Evolutionary conservation across 2,329 filamentous ascomycete genomes (phyloP).

Genomic region (Fusarium papillatum): DNA sequence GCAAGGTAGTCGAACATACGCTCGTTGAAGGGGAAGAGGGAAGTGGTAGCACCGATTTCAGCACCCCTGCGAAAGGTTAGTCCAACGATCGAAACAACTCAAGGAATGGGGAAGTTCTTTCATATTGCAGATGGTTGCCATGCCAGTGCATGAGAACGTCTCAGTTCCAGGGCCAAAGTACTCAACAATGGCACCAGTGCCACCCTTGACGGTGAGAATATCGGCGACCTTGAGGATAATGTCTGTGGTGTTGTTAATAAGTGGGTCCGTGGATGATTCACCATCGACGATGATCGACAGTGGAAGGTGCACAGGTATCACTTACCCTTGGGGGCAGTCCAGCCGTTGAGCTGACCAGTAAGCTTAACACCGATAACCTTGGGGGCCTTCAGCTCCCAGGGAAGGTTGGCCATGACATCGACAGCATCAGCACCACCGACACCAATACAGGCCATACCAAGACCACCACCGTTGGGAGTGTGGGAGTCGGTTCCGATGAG

Average conservation of each 20-base stretch:
- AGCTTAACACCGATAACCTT: constrained; percentile 98
- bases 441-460: constrained; percentile 95
- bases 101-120: constrained; percentile 49
- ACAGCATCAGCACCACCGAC: constrained; percentile 98
- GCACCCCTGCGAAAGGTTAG: constrained; percentile 55
- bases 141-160: constrained; percentile 85
- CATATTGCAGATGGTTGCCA: constrained; percentile 85
- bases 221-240: constrained; percentile 98
- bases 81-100: background rate
- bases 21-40: constrained; percentile 97
- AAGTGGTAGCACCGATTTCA: constrained; percentile 89
- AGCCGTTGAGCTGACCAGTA: constrained; percentile 89
- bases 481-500: constrained; percentile 99
- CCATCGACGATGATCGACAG: background rate
- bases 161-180: constrained; percentile 73
- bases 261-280: background rate
- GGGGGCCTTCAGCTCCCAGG: constrained; percentile 98
- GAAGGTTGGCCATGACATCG: constrained; percentile 97
- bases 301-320: constrained; percentile 29
- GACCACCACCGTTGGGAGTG: constrained; percentile 96
- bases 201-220: constrained; percentile 97
- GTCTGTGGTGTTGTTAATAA: constrained; percentile 64
- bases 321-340: constrained; percentile 92
- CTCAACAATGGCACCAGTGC: constrained; percentile 91
- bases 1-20: constrained; percentile 96